Evolutionary conservation across 1,139 yeast genomes (phyloP), one percentile per base, ranked within the genome.

Genomic region (Kodamaea anthophila): DNA sequence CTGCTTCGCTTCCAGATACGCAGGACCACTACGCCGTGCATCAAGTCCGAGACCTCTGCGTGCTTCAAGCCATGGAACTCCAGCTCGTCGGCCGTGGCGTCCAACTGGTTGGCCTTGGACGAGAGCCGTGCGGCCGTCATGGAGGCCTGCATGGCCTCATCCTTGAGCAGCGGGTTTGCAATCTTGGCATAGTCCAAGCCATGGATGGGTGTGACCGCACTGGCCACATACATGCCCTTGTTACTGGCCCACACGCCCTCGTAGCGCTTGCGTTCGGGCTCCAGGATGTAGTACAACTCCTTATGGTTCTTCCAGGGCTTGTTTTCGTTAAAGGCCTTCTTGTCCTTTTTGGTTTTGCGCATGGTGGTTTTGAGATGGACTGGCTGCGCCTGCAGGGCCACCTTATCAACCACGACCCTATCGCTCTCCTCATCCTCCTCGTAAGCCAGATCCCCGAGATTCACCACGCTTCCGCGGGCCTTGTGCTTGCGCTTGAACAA

Each of bases 211-310:
- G 61, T 56, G 5, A 59, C 64, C 5, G 60, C 56, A n/a, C 55
- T 42, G 31, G 61, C 67, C 38, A 80, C 50, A 45, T 82, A 81
- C 8, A 63, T 46, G 1, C 93, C 94, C 37, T 73, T 74, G 47
- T 91, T 91, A 28, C 94, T 77, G 0, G 82, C 94, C 95, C 96
- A 91, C 15, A 91, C 70, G 10, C 94, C 94, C 52, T 87, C 96
- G 52, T 88, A 88, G 29, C 97, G 58, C 47, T 86, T 87, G 36
- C 85, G 65, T 51, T 91, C 97, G 21, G 65, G 70, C 16, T 80
- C 87, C 0, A 82, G 70, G 9, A 87, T 67, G 31, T 60, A 65
- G 27, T 64, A 65, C 8, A 77, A 65, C 38, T 77, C 83, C 23
- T 63, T 65, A 49, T 86, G 96, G 46, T 85, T 79, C 46, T 88